Conservation (phyloP, 352 stramenopile species). For the Pythium sp. region DNA sequence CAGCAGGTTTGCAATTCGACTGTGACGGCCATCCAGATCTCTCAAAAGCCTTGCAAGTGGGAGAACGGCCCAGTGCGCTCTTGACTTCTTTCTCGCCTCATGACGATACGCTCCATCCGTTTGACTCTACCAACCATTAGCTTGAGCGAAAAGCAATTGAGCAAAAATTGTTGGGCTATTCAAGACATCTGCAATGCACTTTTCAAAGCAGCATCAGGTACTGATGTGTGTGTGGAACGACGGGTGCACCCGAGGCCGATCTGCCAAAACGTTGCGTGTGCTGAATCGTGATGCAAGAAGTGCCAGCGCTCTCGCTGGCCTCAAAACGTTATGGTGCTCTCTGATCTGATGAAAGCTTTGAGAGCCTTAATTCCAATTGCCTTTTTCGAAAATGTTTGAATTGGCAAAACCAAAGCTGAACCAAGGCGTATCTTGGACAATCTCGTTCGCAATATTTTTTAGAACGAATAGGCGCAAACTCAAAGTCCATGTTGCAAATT, state of each 20-base stretch:
- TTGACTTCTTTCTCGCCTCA: neutral
- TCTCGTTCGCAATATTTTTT: neutral
- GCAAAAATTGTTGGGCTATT: too few species aligned
- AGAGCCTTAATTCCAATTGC: too few species aligned
- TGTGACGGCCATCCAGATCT: neutral
- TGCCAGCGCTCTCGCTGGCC: neutral
- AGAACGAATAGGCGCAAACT: neutral
- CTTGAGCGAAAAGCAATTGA: too few species aligned
- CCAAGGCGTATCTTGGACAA: neutral
- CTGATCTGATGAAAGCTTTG: neutral
- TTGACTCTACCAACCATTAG: too few species aligned
- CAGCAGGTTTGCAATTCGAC: conserved; percentile 1
- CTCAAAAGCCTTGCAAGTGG: neutral
- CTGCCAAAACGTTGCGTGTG: neutral
- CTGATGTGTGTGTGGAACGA: too few species aligned
- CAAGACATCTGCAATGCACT: too few species aligned
- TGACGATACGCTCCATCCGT: neutral
- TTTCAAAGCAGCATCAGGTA: too few species aligned
- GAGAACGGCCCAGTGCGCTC: neutral
- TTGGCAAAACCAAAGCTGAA: neutral
- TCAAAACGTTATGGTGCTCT: neutral
- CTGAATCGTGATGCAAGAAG: neutral
- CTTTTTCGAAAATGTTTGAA: neutral
- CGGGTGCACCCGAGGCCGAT: neutral
- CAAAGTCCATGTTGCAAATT: neutral